phyloP scores from a whole-genome alignment of 805 yeast genomes.

The Myxozyma mucilagina region DNA sequence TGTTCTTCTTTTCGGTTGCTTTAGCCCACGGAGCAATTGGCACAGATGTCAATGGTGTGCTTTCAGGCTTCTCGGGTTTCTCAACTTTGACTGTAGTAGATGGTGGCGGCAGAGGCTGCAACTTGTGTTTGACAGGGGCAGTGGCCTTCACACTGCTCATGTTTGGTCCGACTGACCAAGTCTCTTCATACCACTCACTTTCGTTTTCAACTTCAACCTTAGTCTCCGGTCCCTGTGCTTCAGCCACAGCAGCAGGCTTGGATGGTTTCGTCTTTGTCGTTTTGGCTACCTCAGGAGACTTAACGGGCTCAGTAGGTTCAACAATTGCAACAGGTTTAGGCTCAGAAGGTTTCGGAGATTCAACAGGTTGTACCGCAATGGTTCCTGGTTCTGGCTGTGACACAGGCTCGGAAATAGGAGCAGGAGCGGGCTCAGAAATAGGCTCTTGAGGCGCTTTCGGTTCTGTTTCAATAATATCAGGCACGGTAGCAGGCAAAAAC shows the following conservation, averaged over 20 bases:
- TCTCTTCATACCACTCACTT: background rate
- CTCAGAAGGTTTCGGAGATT: no score
- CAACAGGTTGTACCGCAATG: no score
- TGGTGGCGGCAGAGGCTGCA: constrained; percentile 28
- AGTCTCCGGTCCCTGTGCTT: background rate
- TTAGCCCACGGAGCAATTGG: constrained; percentile 31
- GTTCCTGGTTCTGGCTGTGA: no score
- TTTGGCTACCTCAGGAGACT: background rate
- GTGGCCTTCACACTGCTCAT: background rate
- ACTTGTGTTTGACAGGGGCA: constrained; percentile 14
- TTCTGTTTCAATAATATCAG: no score
- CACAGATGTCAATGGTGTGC: constrained; percentile 14
- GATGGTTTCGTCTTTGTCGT: background rate
- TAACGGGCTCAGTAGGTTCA: no score
- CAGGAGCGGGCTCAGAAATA: no score
- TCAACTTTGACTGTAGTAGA: constrained; percentile 10
- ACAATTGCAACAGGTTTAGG: no score
- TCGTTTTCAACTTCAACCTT: constrained; percentile 2
- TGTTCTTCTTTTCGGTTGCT: constrained; percentile 15
- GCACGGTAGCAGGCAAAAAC: background rate
- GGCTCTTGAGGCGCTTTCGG: no score
- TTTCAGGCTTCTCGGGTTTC: background rate
- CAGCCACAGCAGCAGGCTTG: background rate
- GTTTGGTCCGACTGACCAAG: background rate
- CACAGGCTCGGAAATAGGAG: no score